Evolutionary conservation across 805 yeast species (phyloP).

Genomic region (Kazachstania psychrophila): DNA sequence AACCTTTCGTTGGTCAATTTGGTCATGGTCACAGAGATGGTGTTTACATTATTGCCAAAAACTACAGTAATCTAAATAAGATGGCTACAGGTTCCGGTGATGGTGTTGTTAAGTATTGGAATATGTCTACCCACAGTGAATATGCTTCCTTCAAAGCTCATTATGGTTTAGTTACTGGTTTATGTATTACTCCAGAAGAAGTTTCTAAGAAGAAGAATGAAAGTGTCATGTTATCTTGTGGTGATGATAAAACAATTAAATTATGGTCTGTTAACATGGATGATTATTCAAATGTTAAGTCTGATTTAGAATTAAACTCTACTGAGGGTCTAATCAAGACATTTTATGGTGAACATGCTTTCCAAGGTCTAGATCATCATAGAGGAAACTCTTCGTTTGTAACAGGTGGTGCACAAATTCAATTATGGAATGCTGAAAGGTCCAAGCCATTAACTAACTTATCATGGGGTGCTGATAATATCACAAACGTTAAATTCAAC

Average conservation of each 20-base stretch:
- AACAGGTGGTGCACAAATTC: conserved; percentile 84
- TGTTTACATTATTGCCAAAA: conserved; percentile 77
- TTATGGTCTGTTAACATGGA: conserved; percentile 67
- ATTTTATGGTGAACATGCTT: conserved; percentile 73
- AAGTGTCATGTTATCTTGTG: conserved; percentile 62
- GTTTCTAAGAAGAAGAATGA: conserved; percentile 27
- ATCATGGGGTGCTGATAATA: conserved; percentile 95
- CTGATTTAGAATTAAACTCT: conserved; percentile 28
- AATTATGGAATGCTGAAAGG: conserved; percentile 85
- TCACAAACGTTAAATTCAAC: conserved; percentile 75
- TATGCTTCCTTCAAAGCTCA: conserved; percentile 76
- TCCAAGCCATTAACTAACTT: conserved; percentile 67
- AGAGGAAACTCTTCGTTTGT: conserved; percentile 63
- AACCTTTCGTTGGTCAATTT: conserved; percentile 90
- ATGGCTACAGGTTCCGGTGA: conserved; percentile 93
- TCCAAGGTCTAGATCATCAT: conserved; percentile 82
- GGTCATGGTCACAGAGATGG: conserved; percentile 96
- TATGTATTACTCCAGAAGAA: conserved; percentile 54
- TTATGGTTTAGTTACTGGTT: conserved; percentile 79
- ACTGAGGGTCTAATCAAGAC: conserved; percentile 51
- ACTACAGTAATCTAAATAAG: conserved; percentile 56
- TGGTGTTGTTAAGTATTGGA: conserved; percentile 92
- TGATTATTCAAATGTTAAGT: conserved; percentile 34
- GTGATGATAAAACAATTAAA: conserved; percentile 83
- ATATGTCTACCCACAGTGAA: conserved; percentile 70